These are phyloP conservation scores for Pseudomassariella vexata DNA, from an alignment of 2,329 filamentous ascomycete genomes.

Conservation along the genomic window DNA sequence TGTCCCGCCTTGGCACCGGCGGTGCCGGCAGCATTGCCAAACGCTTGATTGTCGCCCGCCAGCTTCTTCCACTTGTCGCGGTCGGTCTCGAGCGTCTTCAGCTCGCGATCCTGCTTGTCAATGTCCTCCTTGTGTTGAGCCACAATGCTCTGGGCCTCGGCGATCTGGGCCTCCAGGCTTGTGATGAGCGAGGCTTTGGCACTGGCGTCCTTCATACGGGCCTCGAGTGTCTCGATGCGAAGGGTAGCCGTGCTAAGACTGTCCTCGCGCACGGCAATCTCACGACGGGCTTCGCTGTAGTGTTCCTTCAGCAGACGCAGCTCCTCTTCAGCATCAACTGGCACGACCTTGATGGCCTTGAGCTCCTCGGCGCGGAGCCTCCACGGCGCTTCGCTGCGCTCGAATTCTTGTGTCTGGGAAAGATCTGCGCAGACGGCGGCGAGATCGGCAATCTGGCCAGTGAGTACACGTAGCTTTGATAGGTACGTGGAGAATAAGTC, in stretches of 20 bases:
- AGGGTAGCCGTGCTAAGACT: constrained; percentile 81
- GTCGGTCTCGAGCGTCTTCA: constrained; percentile 58
- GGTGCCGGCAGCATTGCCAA: constrained; percentile 40
- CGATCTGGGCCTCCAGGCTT: constrained; percentile 57
- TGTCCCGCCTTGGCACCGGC: constrained; percentile 50
- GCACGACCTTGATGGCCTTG: constrained; percentile 72
- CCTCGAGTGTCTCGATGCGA: constrained; percentile 88
- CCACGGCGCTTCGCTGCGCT: constrained; percentile 74
- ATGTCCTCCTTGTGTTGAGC: constrained; percentile 56
- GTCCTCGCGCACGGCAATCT: constrained; percentile 69
- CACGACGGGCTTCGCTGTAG: constrained; percentile 68
- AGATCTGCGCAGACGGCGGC: constrained; percentile 65
- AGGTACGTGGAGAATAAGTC: constrained; percentile 67
- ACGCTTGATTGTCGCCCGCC: constrained; percentile 55
- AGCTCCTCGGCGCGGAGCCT: constrained; percentile 74
- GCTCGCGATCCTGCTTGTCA: constrained; percentile 61
- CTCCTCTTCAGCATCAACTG: constrained; percentile 80
- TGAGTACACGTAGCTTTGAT: constrained; percentile 60
- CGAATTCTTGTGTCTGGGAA: constrained; percentile 72
- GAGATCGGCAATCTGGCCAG: constrained; percentile 62
- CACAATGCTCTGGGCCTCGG: constrained; percentile 44
- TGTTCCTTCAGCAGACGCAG: constrained; percentile 75
- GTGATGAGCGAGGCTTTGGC: constrained; percentile 67
- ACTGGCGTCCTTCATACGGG: constrained; percentile 76
- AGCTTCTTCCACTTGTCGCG: constrained; percentile 68